Percentiles rank a stretch among this genome's conserved stretches.
These are phyloP conservation scores for Yarrowia porcina DNA, from an alignment of 805 yeast genomes.

Conservation along the genomic window DNA sequence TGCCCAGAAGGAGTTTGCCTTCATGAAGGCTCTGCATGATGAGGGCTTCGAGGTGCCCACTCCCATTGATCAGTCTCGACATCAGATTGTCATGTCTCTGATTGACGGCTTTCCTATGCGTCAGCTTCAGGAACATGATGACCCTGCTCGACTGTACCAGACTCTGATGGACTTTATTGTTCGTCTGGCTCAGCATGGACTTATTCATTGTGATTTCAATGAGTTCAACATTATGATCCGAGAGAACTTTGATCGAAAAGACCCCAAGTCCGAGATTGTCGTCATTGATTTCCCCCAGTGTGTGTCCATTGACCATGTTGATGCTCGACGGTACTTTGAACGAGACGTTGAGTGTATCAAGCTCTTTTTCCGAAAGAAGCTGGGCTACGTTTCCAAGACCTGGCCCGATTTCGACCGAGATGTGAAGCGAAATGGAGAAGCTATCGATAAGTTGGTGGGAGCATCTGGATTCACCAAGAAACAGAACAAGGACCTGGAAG, in stretches of 20 bases:
- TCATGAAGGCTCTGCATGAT: conserved; percentile 69
- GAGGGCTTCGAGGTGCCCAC: conserved; percentile 83
- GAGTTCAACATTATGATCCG: conserved; percentile 92
- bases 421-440: conserved; percentile 55
- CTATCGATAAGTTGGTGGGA: conserved; percentile 78
- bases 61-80: conserved; percentile 87
- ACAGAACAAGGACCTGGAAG: conserved; percentile 64
- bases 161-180: conserved; percentile 86
- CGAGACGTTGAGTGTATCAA: conserved; percentile 92
- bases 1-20: conserved; percentile 87
- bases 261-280: conserved; percentile 64
- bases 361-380: conserved; percentile 73
- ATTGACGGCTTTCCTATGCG: conserved; percentile 90
- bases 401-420: conserved; percentile 81
- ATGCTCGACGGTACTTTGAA: conserved; percentile 82
- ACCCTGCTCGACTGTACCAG: conserved; percentile 70
- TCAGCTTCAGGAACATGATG: conserved; percentile 64
- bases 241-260: conserved; percentile 41
- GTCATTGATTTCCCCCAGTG: conserved; percentile 99
- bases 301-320: conserved; percentile 85
- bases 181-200: conserved; percentile 76
- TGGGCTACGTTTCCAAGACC: conserved; percentile 74
- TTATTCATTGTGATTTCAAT: conserved; percentile 96
- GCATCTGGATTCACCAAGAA: conserved; percentile 82
- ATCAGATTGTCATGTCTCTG: conserved; percentile 88